Base-by-base conservation (phyloP, 2,329 filamentous ascomycete genomes). In the Beauveria sp. region DNA sequence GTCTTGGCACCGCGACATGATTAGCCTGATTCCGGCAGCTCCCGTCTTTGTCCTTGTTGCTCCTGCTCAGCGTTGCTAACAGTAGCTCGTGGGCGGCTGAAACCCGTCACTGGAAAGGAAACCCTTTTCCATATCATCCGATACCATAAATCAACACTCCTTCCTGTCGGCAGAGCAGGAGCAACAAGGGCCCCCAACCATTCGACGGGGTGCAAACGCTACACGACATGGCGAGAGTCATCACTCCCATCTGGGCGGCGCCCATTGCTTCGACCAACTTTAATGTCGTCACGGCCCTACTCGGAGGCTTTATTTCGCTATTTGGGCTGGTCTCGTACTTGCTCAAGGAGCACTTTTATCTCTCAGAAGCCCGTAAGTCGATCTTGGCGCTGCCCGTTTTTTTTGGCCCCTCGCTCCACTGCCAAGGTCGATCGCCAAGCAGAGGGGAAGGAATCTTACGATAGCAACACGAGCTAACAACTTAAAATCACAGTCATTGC, bases 261-360 rank as follows among this genome's bases (percentile, higher is more conserved):
- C 72, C 73, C 22, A 77, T 92, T 49, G 81, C 81, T 6, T 69
- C 88, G 40, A 86, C 82, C 65, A 89, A 92, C 72, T 96, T 96
- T 80, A 96, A 96, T 74, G 89, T 95, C 65, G 84, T 92, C 60
- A 86, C 90, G 70, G 87, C 89, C 58, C 83, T 90, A 8, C 75
- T 96, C 14, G 93, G 93, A 16, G 93, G 90, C 1, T 97, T 96
- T 76, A 86, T 97, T 64, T 91, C 90, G 0, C 67, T 96, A n/a
- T 97, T 96, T 70, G 92, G 91, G 3, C 77, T 97, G 49, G 91
- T 97, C 0, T 96, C 91, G 1, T 96, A 92, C 70, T 81, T 96
- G 20, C 81, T 90, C 70, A 96, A 97, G 71, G 93, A 96, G 76
- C 88, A 86, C 62, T 93, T 90, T 71, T 96, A 96, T 72, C 81